Conservation (phyloP, 169 alveolate genomes). For the Plasmodium relictum region DNA sequence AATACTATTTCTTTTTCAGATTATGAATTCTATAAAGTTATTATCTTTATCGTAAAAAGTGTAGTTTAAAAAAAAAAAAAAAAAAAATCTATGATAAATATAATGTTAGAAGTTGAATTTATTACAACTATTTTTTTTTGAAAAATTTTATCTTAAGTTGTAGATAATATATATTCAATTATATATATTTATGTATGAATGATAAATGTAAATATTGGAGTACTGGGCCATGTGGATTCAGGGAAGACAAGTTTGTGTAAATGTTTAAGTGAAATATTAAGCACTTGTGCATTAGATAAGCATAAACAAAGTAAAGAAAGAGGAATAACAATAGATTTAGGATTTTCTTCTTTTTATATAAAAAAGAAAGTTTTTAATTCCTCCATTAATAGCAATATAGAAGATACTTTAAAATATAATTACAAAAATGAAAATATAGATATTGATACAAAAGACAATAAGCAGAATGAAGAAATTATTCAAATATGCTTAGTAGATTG, state of each 20-base stretch:
- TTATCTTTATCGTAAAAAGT: no score
- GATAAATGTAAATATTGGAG: slow-evolving; percentile 91
- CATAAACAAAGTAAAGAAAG: slow-evolving; percentile 93
- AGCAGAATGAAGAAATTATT: slow-evolving; percentile 69
- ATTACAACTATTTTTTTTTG: no score
- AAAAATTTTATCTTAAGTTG: no score
- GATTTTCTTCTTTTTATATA: slow-evolving; percentile 92
- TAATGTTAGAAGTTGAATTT: no score
- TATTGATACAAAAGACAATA: slow-evolving; percentile 10
- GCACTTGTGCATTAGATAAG: slow-evolving; percentile 95
- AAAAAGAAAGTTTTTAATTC: slow-evolving; percentile 9
- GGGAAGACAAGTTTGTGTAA: slow-evolving; percentile 94
- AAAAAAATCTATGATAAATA: no score
- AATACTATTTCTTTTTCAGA: no score
- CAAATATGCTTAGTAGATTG: slow-evolving; percentile 95
- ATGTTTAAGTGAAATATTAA: slow-evolving; percentile 88
- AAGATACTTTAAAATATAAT: neutral
- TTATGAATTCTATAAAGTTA: neutral
- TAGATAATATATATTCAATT: neutral
- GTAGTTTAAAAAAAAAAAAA: no score
- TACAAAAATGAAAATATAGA: neutral
- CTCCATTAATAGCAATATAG: neutral
- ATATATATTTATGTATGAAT: slow-evolving; percentile 5
- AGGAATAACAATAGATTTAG: slow-evolving; percentile 94
- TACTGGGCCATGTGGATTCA: slow-evolving; percentile 95